phyloP scores from a whole-genome alignment of 1,284 basidiomycete genomes.

The Ceraceosorus guamensis region DNA sequence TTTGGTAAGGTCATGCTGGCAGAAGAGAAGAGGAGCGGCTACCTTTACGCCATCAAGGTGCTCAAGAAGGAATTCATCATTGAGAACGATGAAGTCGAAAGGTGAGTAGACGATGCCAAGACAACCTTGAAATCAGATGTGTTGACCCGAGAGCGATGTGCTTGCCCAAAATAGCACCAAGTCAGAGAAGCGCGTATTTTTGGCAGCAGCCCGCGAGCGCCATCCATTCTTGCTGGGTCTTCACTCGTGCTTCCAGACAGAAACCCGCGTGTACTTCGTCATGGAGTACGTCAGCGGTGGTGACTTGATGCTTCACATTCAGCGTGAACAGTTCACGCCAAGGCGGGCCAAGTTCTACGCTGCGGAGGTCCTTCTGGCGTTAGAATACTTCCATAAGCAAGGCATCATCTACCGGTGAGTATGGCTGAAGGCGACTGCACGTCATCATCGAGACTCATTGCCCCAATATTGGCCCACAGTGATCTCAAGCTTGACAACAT shows the following conservation, averaged over 20 bases:
- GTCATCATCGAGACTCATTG: too few species aligned
- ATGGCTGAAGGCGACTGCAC: too few species aligned
- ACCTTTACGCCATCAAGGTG: slow-evolving; percentile 97
- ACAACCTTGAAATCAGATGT: too few species aligned
- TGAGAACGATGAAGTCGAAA: slow-evolving; percentile 99
- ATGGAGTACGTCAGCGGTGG: slow-evolving; percentile 70
- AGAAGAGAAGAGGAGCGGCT: slow-evolving; percentile 86
- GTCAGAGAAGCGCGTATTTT: slow-evolving; percentile 96
- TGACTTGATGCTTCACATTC: slow-evolving; percentile 74
- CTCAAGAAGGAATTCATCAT: slow-evolving; percentile 99
- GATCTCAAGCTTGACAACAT: slow-evolving; percentile 99
- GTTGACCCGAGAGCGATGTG: neutral
- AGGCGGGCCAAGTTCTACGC: slow-evolving; percentile 95
- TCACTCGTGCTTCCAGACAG: slow-evolving; percentile 99
- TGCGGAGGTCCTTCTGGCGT: slow-evolving; percentile 87
- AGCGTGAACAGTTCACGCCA: slow-evolving; percentile 71
- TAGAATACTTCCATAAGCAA: slow-evolving; percentile 97
- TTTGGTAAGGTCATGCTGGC: slow-evolving; percentile 99
- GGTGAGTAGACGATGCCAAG: too few species aligned
- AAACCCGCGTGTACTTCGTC: slow-evolving; percentile 84
- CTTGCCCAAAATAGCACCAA: slow-evolving; percentile 64
- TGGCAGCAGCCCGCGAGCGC: slow-evolving; percentile 87
- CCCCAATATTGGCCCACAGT: too few species aligned
- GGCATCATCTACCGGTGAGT: slow-evolving; percentile 67
- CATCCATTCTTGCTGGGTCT: slow-evolving; percentile 95